These are phyloP conservation scores for Cyanophora paradoxa DNA, from an alignment of 78 protist species.

Conservation along the genomic window DNA sequence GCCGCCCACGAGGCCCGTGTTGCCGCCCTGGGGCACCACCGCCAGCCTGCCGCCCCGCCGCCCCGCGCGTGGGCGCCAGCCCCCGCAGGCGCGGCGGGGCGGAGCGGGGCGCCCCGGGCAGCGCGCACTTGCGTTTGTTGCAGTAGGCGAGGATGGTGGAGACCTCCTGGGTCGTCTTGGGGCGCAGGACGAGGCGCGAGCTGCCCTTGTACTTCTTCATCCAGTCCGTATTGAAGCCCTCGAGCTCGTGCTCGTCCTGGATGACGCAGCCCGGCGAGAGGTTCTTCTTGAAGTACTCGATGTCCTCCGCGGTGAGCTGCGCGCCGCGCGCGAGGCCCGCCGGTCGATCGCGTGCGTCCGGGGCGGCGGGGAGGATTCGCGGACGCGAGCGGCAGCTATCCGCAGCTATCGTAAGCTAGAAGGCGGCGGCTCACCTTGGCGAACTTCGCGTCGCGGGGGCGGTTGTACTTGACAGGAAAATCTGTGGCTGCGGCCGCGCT, in stretches of 20 bases:
- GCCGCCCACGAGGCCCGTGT: constrained; percentile 92
- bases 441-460: too few species aligned
- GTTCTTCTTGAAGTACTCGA: neutral
- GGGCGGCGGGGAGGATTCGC: too few species aligned
- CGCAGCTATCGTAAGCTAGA: too few species aligned
- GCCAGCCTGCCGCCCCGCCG: constrained; percentile 41
- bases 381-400: too few species aligned
- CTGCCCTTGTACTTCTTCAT: constrained; percentile 33
- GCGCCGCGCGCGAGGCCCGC: too few species aligned
- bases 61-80: too few species aligned
- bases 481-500: too few species aligned
- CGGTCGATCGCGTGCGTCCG: too few species aligned
- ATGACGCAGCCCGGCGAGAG: neutral
- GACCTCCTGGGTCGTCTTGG: constrained; percentile 38
- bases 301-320: too few species aligned
- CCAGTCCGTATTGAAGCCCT: constrained; percentile 47
- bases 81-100: too few species aligned
- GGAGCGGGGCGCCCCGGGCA: neutral
- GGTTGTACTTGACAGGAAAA: too few species aligned
- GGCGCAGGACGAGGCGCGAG: constrained; percentile 30
- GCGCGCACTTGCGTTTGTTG: constrained; percentile 26
- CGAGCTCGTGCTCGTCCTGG: neutral
- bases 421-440: too few species aligned
- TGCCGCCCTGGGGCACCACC: constrained; percentile 92
- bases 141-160: constrained; percentile 45